Conservation (phyloP, 139 green algal genomes). For the Tetradesmus obliquus region DNA sequence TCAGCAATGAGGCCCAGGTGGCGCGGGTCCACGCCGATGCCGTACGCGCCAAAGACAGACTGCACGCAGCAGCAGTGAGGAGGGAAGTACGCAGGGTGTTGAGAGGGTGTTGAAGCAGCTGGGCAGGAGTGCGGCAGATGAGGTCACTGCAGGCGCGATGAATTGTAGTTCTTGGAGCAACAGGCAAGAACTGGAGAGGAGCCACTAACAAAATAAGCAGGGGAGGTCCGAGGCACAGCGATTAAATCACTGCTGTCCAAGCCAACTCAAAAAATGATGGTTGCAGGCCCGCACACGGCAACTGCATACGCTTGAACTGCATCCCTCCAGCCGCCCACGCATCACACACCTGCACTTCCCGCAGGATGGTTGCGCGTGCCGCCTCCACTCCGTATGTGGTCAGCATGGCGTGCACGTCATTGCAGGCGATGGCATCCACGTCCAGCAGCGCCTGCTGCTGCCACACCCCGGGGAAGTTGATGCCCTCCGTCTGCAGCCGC, state of each 20-base stretch:
- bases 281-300: no score
- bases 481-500: constrained; percentile 93
- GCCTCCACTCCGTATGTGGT: constrained; percentile 96
- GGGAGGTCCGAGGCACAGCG: neutral
- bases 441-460: constrained; percentile 76
- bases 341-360: constrained; percentile 71
- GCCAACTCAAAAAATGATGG: no score
- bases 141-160: neutral
- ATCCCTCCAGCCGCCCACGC: no score
- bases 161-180: no score
- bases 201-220: no score
- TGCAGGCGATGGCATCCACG: constrained; percentile 81
- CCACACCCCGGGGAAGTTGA: constrained; percentile 89
- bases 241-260: neutral
- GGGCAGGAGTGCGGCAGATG: neutral
- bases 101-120: neutral
- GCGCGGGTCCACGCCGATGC: constrained; percentile 95
- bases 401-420: constrained; percentile 89
- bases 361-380: constrained; percentile 88
- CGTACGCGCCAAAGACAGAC: constrained; percentile 96
- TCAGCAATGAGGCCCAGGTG: constrained; percentile 97
- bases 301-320: no score
- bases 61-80: neutral
- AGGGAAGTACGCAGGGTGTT: neutral
- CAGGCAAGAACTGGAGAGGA: no score